Base-by-base conservation (phyloP, 2,329 filamentous ascomycete species). In the Nemania sp. region DNA sequence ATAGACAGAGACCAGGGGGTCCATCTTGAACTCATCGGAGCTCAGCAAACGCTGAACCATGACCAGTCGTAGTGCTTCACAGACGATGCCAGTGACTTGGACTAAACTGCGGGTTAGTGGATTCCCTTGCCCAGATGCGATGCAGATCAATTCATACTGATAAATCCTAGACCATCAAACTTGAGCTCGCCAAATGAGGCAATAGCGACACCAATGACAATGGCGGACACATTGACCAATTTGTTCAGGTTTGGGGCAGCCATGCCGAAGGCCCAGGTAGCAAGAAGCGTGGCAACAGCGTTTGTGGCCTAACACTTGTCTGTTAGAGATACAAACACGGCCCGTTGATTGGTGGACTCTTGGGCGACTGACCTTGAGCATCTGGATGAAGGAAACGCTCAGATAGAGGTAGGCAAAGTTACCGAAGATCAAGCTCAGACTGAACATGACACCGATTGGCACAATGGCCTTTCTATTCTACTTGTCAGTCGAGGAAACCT, bases 1-100 rank as follows among this genome's bases (percentile, higher is more conserved):
- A 56, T 65, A 65, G 3, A 65, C 64, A 17, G 90, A 92, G 59
- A 95, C 91, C 32, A 96, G 83, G 39, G 91, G 91, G 72, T 95
- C 90, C 91, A 96, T 95, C 82, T 92, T 92, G 79, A 90, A 78
- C 49, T 92, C 90, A 53, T 90, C 84, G 25, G 85, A 88, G 74
- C 87, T 90, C 49, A 96, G 85, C 69, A 96, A 81, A 62, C 90
- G 87, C 79, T 96, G 90, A 50, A 95, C 91, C 90, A 96, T 92
- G 77, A 92, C 89, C 65, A 96, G 80, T 63, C 91, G 87, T 63
- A 91, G 83, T 48, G 91, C 90, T 79, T 96, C 91, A 72, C 92
- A 93, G 57, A 89, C 75, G 67, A 94, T 91, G 67, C 90, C 92
- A 62, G 83, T 89, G 57, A 89, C 75, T 78, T 96, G 91, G 77